phyloP scores from a whole-genome alignment of 805 yeast species.

The Cyberlindnera mycetangii region DNA sequence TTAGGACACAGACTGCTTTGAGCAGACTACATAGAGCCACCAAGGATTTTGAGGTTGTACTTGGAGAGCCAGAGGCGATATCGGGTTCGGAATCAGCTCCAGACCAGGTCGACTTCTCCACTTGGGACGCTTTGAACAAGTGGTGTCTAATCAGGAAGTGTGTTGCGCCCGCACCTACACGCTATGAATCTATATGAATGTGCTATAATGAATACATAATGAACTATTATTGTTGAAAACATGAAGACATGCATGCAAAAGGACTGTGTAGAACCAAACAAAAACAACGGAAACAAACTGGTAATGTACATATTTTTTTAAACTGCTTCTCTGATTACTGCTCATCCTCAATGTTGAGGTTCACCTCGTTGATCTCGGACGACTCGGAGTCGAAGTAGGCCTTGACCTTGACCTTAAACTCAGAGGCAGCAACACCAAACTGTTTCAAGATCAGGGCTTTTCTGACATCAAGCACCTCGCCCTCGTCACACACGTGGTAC shows the following conservation, averaged over 20 bases:
- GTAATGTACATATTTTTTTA: neutral
- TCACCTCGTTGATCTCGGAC: conserved; percentile 30
- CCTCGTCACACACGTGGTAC: conserved; percentile 74
- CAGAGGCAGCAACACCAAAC: conserved; percentile 93
- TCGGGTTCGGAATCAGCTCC: neutral
- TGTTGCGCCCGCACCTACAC: neutral
- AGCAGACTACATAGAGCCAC: conserved; percentile 5
- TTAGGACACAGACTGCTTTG: conserved; percentile 3
- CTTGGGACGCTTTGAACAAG: neutral
- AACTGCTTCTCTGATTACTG: neutral
- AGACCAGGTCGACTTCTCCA: neutral
- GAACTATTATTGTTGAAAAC: neutral
- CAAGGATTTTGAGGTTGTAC: neutral
- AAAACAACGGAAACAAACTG: neutral
- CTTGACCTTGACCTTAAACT: conserved; percentile 75
- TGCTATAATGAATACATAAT: neutral
- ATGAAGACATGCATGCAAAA: neutral
- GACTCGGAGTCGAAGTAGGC: conserved; percentile 75
- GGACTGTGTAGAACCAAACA: neutral
- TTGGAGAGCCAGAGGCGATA: neutral
- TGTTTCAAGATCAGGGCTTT: conserved; percentile 91
- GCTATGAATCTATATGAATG: too few relatives aligned
- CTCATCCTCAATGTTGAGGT: conserved; percentile 33
- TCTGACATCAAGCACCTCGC: conserved; percentile 79
- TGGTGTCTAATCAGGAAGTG: conserved; percentile 3